Percentiles rank a stretch among this genome's conserved stretches.
phyloP scores from a whole-genome alignment of 139 green algal genomes.

The Chlorella sorokiniana region DNA sequence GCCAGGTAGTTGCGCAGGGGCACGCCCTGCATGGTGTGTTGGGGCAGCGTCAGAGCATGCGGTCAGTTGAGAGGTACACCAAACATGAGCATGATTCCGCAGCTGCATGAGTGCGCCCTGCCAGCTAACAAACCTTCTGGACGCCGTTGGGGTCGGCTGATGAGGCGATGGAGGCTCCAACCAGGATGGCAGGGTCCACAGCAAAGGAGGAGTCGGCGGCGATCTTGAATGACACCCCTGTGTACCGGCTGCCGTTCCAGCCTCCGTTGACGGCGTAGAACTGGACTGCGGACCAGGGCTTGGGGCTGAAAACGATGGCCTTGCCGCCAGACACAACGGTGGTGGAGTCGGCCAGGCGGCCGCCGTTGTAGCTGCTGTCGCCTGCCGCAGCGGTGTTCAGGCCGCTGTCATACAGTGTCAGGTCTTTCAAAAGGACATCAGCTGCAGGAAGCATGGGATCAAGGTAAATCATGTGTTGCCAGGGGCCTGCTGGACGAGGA shows the following conservation, averaged over 20 bases:
- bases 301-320: background rate
- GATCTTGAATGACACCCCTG: slow-evolving; percentile 8
- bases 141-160: background rate
- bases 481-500: too few species aligned
- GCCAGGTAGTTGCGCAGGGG: background rate
- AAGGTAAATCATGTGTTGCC: too few species aligned
- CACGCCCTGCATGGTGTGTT: background rate
- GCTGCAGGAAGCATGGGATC: too few species aligned
- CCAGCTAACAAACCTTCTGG: too few species aligned
- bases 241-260: background rate
- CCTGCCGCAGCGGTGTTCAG: background rate
- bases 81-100: too few species aligned
- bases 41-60: background rate
- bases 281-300: background rate
- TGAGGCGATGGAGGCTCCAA: background rate
- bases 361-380: slow-evolving; percentile 1
- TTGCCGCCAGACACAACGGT: background rate
- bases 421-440: too few species aligned
- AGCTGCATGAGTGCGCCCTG: background rate
- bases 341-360: background rate
- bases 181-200: background rate
- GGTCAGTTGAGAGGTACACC: background rate
- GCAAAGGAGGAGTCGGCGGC: background rate
- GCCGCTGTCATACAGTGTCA: background rate
- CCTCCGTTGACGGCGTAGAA: background rate